phyloP scores from a whole-genome alignment of 2,329 filamentous ascomycete species.

The Microcera coccophila region DNA sequence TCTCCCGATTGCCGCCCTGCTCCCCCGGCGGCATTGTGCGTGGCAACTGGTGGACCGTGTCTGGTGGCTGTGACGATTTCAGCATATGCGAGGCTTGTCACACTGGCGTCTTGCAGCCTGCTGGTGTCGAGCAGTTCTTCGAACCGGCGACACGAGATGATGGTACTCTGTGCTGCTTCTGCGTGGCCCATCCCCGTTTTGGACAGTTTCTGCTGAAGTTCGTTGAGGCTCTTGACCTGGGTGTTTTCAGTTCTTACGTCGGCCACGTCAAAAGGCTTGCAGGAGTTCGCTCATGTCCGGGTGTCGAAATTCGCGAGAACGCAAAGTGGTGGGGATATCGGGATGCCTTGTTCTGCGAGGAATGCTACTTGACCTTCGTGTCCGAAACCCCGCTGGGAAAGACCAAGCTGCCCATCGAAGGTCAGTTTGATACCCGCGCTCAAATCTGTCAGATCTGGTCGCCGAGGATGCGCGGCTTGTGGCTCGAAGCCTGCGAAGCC shows the following conservation, averaged over 20 bases:
- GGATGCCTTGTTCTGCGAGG: conserved; percentile 31
- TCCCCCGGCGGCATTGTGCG: conserved; percentile 25
- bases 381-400: conserved; percentile 24
- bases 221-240: conserved; percentile 29
- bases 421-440: conserved; percentile 18
- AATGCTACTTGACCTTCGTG: conserved; percentile 33
- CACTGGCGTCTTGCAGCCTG: conserved; percentile 26
- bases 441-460: conserved; percentile 38
- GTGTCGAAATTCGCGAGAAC: conserved; percentile 23
- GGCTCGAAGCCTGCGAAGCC: conserved; percentile 26
- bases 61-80: conserved; percentile 19
- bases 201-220: conserved; percentile 23
- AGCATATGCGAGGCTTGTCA: conserved; percentile 35
- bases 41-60: conserved; percentile 34
- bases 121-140: conserved; percentile 28
- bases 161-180: conserved; percentile 31
- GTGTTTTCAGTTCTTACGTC: conserved; percentile 29
- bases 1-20: conserved; percentile 25
- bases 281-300: conserved; percentile 26
- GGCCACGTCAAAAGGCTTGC: conserved; percentile 30
- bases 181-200: conserved; percentile 24
- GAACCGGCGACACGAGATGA: conserved; percentile 16
- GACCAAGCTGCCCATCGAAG: conserved; percentile 23
- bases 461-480: conserved; percentile 37
- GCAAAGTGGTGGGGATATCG: conserved; percentile 35